Evolutionary conservation across 2,329 filamentous ascomycete species (phyloP).

Genomic region (Pyrenochaeta sp.): DNA sequence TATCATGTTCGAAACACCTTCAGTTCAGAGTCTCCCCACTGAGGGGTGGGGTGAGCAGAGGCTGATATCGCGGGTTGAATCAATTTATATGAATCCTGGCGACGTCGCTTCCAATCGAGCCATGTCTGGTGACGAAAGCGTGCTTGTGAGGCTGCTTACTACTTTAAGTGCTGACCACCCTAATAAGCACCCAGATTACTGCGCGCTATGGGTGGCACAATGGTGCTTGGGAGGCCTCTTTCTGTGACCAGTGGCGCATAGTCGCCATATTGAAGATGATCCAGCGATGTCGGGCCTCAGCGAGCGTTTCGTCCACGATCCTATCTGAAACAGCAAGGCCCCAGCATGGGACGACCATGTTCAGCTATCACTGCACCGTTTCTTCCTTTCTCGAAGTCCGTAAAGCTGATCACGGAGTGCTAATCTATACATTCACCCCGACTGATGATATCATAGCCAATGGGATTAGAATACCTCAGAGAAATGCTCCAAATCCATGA

Average conservation of each 20-base stretch:
- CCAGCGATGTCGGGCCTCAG: background rate
- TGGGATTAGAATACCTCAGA: background rate
- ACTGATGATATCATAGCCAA: background rate
- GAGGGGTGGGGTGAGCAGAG: conserved; percentile 9
- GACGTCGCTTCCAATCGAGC: conserved; percentile 16
- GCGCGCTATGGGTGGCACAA: conserved; percentile 14
- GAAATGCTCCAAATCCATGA: background rate
- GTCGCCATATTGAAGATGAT: background rate
- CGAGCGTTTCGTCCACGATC: conserved; percentile 2
- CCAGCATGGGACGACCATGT: background rate
- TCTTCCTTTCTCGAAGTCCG: background rate
- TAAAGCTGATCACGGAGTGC: background rate
- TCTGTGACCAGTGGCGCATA: conserved; percentile 17
- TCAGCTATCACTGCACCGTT: background rate
- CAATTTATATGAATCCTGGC: conserved; percentile 28
- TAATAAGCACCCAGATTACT: conserved; percentile 30
- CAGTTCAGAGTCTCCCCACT: conserved; percentile 28
- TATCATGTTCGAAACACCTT: conserved; percentile 35
- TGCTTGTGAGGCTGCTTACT: conserved; percentile 27
- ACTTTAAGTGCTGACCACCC: conserved; percentile 34
- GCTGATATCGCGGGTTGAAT: conserved; percentile 18
- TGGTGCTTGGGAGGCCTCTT: conserved; percentile 7
- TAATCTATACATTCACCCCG: background rate
- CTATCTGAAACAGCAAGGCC: conserved; percentile 3
- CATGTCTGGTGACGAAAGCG: conserved; percentile 8